Conservation (phyloP, 768 basidiomycete species). For the Tubosaeta sp. region DNA sequence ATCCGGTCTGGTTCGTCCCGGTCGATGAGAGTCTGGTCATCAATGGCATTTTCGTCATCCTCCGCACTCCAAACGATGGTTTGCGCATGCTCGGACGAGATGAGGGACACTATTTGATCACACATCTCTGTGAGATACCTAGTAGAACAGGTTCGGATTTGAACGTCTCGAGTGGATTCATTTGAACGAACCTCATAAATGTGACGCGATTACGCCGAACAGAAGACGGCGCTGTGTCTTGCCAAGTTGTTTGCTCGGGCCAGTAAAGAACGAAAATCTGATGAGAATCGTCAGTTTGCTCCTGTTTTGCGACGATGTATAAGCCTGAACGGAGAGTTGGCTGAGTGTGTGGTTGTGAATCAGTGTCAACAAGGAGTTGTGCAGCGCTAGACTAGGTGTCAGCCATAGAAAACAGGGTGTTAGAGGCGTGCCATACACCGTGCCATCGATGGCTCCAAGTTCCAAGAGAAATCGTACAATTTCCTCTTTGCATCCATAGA, state of each 20-base stretch:
- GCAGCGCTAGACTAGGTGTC: constrained; percentile 1
- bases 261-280: constrained; percentile 52
- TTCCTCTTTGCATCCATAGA: constrained; percentile 53
- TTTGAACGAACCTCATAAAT: constrained; percentile 50
- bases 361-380: constrained; percentile 14
- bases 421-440: constrained; percentile 31
- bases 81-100: constrained; percentile 33
- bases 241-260: constrained; percentile 60
- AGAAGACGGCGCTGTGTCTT: constrained; percentile 41
- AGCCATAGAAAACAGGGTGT: not conserved
- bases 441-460: constrained; percentile 34
- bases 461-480: constrained; percentile 43
- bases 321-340: constrained; percentile 20
- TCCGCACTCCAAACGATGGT: constrained; percentile 44
- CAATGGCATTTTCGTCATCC: constrained; percentile 18
- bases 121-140: constrained; percentile 59
- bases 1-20: constrained; percentile 44
- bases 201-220: constrained; percentile 51
- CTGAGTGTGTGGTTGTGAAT: not conserved
- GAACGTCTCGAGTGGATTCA: not conserved
- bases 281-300: constrained; percentile 2
- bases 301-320: constrained; percentile 12
- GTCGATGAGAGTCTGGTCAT: constrained; percentile 24
- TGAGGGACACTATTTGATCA: constrained; percentile 41
- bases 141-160: not conserved